Evolutionary conservation across 139 green algal genomes (phyloP).

Genomic region (Chlorella sp.): DNA sequence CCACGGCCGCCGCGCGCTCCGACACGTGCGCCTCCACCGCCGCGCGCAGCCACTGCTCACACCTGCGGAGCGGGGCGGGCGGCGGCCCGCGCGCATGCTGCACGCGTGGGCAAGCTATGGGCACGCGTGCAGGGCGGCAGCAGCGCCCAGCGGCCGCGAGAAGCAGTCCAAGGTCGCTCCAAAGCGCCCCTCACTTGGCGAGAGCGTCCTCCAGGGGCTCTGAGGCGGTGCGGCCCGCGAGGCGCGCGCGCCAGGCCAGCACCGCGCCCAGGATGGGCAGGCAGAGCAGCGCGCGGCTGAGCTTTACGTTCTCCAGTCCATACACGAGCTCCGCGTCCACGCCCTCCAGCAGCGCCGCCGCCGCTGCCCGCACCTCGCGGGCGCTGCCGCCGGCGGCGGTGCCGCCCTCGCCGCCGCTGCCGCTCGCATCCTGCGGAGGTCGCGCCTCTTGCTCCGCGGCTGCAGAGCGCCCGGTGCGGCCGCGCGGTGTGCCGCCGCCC

Average conservation of each 20-base stretch:
- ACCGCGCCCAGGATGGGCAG: constrained; percentile 45
- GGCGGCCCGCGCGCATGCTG: not conserved
- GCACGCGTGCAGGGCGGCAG: too few species aligned
- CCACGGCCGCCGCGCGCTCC: constrained; percentile 14
- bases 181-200: too few species aligned
- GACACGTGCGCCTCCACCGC: constrained; percentile 12
- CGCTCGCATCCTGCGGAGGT: not conserved
- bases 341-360: constrained; percentile 33
- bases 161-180: too few species aligned
- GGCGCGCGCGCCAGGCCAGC: constrained; percentile 28
- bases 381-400: too few species aligned
- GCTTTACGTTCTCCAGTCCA: constrained; percentile 31
- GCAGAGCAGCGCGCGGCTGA: constrained; percentile 16
- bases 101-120: too few species aligned
- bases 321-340: constrained; percentile 36
- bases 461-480: constrained; percentile 5
- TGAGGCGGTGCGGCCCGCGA: constrained; percentile 4
- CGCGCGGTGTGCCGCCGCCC: not conserved
- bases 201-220: too few species aligned
- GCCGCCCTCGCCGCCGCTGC: too few species aligned
- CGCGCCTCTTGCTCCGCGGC: not conserved
- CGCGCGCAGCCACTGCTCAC: constrained; percentile 14
- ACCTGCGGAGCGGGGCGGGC: constrained; percentile 19
- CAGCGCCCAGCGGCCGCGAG: too few species aligned
- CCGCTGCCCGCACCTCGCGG: not conserved